Base-by-base conservation (phyloP, 208 protist species). In the Acanthamoeba royreba region DNA sequence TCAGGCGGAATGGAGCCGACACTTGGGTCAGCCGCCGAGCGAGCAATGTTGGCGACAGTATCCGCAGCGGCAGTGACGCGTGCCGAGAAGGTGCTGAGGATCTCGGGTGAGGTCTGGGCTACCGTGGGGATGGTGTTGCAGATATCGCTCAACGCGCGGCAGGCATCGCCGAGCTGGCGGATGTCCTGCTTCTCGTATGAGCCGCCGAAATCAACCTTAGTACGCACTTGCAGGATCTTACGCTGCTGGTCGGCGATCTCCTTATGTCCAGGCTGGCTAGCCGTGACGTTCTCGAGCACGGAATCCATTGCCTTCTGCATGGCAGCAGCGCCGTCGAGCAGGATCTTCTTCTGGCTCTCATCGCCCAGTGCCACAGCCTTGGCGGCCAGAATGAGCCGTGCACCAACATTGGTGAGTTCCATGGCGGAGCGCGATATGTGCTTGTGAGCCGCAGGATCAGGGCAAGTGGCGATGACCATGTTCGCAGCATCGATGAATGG, bases 191-290 rank as follows among this genome's bases (percentile, higher is more conserved):
- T 4, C 7, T 92, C 87, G 66, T 79, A 81, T 40, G n/a, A 17
- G 58, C 28, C 87, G 40, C 87, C 87, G 42, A 72, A 79, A 43
- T 92, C 87, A 15, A 92, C 45, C 66, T 92, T 92, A 40, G 22
- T 58, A 7, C n/a, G 55, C 42, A 58, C 87, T 4, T 79, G 55
- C 15, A 28, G 25, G 40, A 92, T 52, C 31, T 42, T 47, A 31
- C 43, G 53, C 47, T 58, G 55, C 1, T 52, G 58, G 15, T 92
- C 87, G n/a, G 22, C 31, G 87, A 92, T 47, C 58, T 92, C 46
- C 58, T 53, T 40, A 28, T 92, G 87, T 7, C 87, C 87, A 53
- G 63, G 87, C 52, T 90, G 33, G 9, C 83, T 69, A 35, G 58
- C 28, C 5, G 28, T 69, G 28, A 61, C 53, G 5, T 69, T n/a